Evolutionary conservation across 768 basidiomycete species (phyloP).

Genomic region (Trametes gibbosa): DNA sequence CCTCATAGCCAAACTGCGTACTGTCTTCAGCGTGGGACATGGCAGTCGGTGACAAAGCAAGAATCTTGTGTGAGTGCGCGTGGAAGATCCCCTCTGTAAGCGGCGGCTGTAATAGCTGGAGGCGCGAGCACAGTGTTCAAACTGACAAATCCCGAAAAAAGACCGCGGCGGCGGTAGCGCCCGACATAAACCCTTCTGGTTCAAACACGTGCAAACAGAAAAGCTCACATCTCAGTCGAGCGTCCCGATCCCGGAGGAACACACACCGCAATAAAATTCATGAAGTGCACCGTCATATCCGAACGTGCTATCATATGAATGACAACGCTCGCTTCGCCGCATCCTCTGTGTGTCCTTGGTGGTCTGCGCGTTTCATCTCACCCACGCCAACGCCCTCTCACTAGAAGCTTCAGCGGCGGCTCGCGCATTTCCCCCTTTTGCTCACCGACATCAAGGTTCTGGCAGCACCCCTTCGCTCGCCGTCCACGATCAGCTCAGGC

Average conservation of each 20-base stretch:
- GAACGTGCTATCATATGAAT: too few species aligned
- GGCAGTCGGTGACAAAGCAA: neutral
- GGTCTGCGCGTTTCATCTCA: too few species aligned
- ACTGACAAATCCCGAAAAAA: neutral
- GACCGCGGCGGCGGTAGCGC: neutral
- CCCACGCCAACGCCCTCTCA: too few species aligned
- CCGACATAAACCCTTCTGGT: neutral
- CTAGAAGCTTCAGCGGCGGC: too few species aligned
- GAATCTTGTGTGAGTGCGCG: neutral
- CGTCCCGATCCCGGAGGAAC: too few species aligned
- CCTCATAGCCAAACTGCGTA: slow-evolving; percentile 41
- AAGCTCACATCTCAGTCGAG: too few species aligned
- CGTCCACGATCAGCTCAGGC: neutral
- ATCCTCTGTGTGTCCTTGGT: too few species aligned
- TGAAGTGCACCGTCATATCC: too few species aligned
- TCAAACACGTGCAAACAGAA: neutral
- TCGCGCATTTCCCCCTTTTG: too few species aligned
- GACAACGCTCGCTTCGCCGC: too few species aligned
- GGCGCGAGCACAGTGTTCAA: neutral
- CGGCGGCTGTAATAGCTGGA: neutral
- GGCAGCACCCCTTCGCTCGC: neutral
- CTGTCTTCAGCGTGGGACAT: neutral
- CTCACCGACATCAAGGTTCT: too few species aligned
- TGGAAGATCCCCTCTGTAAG: neutral
- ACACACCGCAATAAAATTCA: too few species aligned